Evolutionary conservation across 768 basidiomycete genomes (phyloP).

Genomic region (Macrolepiota fuliginosa): DNA sequence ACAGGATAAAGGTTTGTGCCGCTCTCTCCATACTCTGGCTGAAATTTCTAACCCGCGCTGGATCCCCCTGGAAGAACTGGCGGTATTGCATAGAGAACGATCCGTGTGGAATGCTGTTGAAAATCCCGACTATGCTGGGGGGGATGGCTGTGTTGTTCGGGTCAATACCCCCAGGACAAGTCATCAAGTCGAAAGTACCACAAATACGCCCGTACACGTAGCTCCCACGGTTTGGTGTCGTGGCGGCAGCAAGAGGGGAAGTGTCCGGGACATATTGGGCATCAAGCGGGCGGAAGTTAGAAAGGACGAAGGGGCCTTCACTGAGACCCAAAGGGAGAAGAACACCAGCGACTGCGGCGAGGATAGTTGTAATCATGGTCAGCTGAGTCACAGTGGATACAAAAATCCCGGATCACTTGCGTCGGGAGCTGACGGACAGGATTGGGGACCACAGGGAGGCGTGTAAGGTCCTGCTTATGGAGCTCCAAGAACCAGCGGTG

Average conservation of each 20-base stretch:
- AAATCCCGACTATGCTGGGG: conserved; percentile 12
- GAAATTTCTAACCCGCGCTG: conserved; percentile 7
- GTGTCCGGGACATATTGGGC: conserved; percentile 17
- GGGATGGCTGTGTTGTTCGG: conserved; percentile 17
- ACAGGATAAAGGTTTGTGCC: conserved; percentile 18
- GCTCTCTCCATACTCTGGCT: conserved; percentile 6
- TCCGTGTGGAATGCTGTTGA: conserved; percentile 20
- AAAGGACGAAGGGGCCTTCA: conserved; percentile 10
- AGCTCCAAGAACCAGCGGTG: conserved; percentile 21
- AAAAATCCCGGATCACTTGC: background rate
- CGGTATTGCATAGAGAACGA: conserved; percentile 22
- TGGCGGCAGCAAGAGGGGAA: conserved; percentile 20
- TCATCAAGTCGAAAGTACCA: conserved; percentile 9
- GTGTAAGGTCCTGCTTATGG: conserved; percentile 19
- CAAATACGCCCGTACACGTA: conserved; percentile 20
- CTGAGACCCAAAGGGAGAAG: conserved; percentile 21
- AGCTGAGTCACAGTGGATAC: conserved; percentile 18
- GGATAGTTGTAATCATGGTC: conserved; percentile 13
- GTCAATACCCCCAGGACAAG: conserved; percentile 19
- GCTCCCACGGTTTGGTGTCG: conserved; percentile 14
- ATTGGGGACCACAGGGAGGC: conserved; percentile 20
- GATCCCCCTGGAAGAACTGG: conserved; percentile 16
- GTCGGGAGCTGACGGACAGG: conserved; percentile 14
- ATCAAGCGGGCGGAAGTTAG: background rate
- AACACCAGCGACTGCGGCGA: conserved; percentile 19